Conservation (phyloP, 768 basidiomycete species). For the Favolaschia claudopus region DNA sequence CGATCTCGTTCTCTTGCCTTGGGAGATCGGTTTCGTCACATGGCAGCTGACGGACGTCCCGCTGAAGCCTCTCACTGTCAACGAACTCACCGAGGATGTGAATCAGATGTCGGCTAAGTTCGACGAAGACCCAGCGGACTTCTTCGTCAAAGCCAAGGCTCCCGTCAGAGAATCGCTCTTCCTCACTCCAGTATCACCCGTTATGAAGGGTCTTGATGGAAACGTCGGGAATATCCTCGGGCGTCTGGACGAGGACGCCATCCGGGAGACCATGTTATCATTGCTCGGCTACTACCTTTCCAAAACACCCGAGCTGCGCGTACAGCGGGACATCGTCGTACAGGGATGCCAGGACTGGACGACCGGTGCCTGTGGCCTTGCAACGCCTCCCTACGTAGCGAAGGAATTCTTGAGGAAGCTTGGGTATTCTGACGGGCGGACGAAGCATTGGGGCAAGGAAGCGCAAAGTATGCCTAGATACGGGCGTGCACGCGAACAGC, state of each 20-base stretch:
- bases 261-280: slow-evolving; percentile 70
- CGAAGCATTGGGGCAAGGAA: slow-evolving; percentile 23
- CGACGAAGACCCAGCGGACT: slow-evolving; percentile 52
- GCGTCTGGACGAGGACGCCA: slow-evolving; percentile 54
- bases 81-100: slow-evolving; percentile 56
- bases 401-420: slow-evolving; percentile 52
- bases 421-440: slow-evolving; percentile 39
- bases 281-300: slow-evolving; percentile 77
- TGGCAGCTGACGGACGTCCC: slow-evolving; percentile 73
- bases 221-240: slow-evolving; percentile 39
- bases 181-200: slow-evolving; percentile 26
- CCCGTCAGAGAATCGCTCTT: slow-evolving; percentile 10
- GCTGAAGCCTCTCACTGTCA: slow-evolving; percentile 63
- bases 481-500: neutral
- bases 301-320: slow-evolving; percentile 56
- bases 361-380: slow-evolving; percentile 59
- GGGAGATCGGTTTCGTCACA: slow-evolving; percentile 75
- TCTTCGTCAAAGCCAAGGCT: slow-evolving; percentile 32
- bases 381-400: slow-evolving; percentile 59
- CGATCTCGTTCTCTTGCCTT: slow-evolving; percentile 82
- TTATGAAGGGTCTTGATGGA: slow-evolving; percentile 38
- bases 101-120: slow-evolving; percentile 51
- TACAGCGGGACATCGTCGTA: slow-evolving; percentile 51
- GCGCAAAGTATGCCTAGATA: neutral
- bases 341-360: slow-evolving; percentile 72